A percentile compares a stretch with the other conserved stretches of the same genome.
Evolutionary conservation across 1,284 basidiomycete genomes (phyloP).

Genomic region (Cutaneotrichosporon cutaneum): DNA sequence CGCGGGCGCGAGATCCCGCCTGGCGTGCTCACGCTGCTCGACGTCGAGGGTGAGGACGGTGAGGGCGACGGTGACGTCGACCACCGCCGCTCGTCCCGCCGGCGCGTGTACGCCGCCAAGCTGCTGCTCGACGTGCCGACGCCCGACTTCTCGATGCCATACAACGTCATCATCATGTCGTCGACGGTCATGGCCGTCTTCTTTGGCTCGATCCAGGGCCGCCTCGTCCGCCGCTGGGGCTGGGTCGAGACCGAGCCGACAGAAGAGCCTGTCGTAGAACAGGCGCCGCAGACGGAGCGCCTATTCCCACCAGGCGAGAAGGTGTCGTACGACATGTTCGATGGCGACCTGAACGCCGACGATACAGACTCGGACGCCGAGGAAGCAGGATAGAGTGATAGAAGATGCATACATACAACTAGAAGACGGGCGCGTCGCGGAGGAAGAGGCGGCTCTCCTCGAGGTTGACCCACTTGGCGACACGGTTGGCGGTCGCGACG

Average conservation of each 20-base stretch:
- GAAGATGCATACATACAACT: constrained; percentile 12
- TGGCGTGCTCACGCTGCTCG: constrained; percentile 61
- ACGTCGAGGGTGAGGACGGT: constrained; percentile 30
- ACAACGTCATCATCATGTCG: constrained; percentile 97
- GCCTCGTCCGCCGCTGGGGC: constrained; percentile 75
- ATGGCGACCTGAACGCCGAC: not conserved
- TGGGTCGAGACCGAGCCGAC: constrained; percentile 36
- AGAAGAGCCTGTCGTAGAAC: not conserved
- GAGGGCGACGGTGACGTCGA: constrained; percentile 6
- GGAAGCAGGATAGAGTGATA: constrained; percentile 1
- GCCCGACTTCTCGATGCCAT: constrained; percentile 99
- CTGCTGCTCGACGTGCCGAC: constrained; percentile 87
- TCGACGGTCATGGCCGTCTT: constrained; percentile 87
- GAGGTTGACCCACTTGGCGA: constrained; percentile 84
- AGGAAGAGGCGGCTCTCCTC: constrained; percentile 81
- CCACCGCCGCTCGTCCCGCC: constrained; percentile 30
- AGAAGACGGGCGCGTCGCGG: constrained; percentile 83
- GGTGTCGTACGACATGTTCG: not conserved
- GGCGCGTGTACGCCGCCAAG: constrained; percentile 71
- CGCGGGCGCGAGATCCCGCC: constrained; percentile 89
- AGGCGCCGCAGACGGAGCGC: not conserved
- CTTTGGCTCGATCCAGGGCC: constrained; percentile 89
- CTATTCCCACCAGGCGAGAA: not conserved
- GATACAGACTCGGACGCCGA: constrained; percentile 3
- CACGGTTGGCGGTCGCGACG: constrained; percentile 80